phyloP scores from a whole-genome alignment of 2,329 filamentous ascomycete genomes.

The Anisogramma anomala region DNA sequence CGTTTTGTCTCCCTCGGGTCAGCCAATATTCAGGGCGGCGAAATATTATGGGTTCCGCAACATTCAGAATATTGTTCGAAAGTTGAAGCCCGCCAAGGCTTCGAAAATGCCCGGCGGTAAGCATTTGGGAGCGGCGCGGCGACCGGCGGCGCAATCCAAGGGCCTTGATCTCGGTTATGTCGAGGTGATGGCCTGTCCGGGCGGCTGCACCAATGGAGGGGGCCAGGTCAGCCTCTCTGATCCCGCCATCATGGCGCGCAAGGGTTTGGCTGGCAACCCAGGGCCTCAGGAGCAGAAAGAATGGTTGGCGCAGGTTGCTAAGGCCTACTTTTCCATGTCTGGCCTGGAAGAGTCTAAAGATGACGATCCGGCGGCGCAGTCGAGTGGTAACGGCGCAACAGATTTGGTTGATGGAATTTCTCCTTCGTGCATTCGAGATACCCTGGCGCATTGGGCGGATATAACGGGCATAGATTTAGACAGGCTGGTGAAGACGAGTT shows the following conservation, averaged over 20 bases:
- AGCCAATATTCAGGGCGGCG: slow-evolving; percentile 63
- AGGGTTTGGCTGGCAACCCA: slow-evolving; percentile 40
- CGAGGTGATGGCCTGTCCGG: slow-evolving; percentile 97
- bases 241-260: slow-evolving; percentile 44
- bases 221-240: slow-evolving; percentile 91
- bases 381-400: slow-evolving; percentile 21
- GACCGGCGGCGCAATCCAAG: slow-evolving; percentile 36
- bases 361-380: slow-evolving; percentile 11
- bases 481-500: slow-evolving; percentile 73
- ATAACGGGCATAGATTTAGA: slow-evolving; percentile 59
- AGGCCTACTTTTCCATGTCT: slow-evolving; percentile 76
- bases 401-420: slow-evolving; percentile 54
- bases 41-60: slow-evolving; percentile 97
- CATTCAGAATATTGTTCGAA: slow-evolving; percentile 94
- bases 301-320: slow-evolving; percentile 72
- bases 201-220: slow-evolving; percentile 96
- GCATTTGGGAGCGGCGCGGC: slow-evolving; percentile 43
- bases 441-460: slow-evolving; percentile 64
- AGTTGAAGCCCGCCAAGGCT: slow-evolving; percentile 66
- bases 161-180: slow-evolving; percentile 74
- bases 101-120: slow-evolving; percentile 72
- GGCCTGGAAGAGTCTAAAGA: slow-evolving; percentile 34
- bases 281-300: slow-evolving; percentile 73
- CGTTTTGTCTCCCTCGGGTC: slow-evolving; percentile 44
- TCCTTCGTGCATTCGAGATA: slow-evolving; percentile 51